Evolutionary conservation across 257 asterid genomes (phyloP).

Genomic region (Thymus mandschuricus): DNA sequence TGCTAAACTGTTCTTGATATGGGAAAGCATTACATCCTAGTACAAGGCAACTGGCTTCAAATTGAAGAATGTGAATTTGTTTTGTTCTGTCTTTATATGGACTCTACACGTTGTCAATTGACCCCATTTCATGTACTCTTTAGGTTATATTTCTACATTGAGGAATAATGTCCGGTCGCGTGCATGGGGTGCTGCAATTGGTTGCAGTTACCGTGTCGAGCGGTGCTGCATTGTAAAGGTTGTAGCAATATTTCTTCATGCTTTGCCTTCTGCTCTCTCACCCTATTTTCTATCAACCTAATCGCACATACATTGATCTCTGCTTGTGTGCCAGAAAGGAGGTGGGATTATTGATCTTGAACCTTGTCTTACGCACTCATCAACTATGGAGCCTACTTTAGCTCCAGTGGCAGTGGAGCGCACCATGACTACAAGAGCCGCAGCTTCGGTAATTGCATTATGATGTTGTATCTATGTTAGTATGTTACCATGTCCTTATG

Average conservation of each 20-base stretch:
- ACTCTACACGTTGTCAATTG: conserved; percentile 17
- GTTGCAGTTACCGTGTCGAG: conserved; percentile 92
- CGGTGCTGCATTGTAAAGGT: conserved; percentile 91
- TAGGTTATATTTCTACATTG: conserved; percentile 87
- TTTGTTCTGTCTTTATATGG: conserved; percentile 21
- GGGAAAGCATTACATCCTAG: conserved; percentile 25
- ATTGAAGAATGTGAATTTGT: conserved; percentile 10
- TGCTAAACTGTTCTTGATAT: conserved; percentile 25
- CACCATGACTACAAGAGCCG: conserved; percentile 97
- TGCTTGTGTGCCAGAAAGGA: conserved; percentile 63
- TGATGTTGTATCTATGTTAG: conserved; percentile 25
- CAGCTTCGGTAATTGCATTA: conserved; percentile 80
- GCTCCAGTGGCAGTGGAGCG: conserved; percentile 98
- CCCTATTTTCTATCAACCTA: conserved; percentile 22
- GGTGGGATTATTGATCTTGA: conserved; percentile 87
- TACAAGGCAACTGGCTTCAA: conserved; percentile 8
- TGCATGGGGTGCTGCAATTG: conserved; percentile 97
- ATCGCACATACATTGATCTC: conserved; percentile 14
- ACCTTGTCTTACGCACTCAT: conserved; percentile 93
- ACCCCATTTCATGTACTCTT: conserved; percentile 29
- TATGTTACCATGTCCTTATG: conserved; percentile 2
- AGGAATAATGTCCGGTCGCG: conserved; percentile 98
- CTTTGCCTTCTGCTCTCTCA: conserved; percentile 17
- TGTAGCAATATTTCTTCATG: conserved; percentile 27
- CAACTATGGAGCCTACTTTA: conserved; percentile 96